A percentile compares a stretch with the other conserved stretches of the same genome.
These are phyloP conservation scores for Trichophyton schoenleinii DNA, from an alignment of 2,329 filamentous ascomycete genomes.

Conservation along the genomic window DNA sequence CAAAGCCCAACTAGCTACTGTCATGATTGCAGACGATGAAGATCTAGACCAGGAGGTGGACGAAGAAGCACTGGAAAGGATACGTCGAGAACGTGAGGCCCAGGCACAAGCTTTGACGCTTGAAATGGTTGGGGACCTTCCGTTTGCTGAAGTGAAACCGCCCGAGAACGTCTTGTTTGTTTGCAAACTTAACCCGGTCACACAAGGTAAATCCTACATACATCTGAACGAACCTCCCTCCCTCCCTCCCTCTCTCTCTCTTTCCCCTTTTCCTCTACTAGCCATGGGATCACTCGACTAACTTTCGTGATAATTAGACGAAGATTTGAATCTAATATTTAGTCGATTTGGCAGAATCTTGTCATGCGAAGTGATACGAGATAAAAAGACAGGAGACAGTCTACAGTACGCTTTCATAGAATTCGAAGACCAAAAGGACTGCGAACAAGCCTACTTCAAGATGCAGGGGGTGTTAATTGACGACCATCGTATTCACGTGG, in stretches of 20 bases:
- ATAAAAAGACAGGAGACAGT: slow-evolving; percentile 86
- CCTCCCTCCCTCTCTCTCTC: too few relatives aligned
- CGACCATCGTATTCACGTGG: slow-evolving; percentile 92
- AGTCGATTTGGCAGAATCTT: slow-evolving; percentile 90
- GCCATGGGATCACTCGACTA: slow-evolving; percentile 4
- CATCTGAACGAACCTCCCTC: neutral
- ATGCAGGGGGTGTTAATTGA: slow-evolving; percentile 98
- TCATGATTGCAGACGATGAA: slow-evolving; percentile 83
- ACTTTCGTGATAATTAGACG: slow-evolving; percentile 41
- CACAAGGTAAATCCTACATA: slow-evolving; percentile 43
- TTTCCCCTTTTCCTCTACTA: neutral
- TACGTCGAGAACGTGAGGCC: slow-evolving; percentile 76
- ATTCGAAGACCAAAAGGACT: slow-evolving; percentile 82
- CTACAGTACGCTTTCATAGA: slow-evolving; percentile 97
- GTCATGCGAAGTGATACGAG: slow-evolving; percentile 90
- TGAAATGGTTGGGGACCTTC: slow-evolving; percentile 94
- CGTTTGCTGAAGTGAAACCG: slow-evolving; percentile 93
- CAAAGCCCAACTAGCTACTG: slow-evolving; percentile 75
- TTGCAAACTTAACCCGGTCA: slow-evolving; percentile 96
- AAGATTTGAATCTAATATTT: slow-evolving; percentile 91
- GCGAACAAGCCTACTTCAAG: slow-evolving; percentile 93
- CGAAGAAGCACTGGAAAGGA: slow-evolving; percentile 65
- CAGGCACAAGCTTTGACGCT: slow-evolving; percentile 86
- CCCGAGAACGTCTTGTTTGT: slow-evolving; percentile 97
- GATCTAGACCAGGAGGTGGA: slow-evolving; percentile 66